Evolutionary conservation across 2,329 filamentous ascomycete species (phyloP).

Genomic region (Colletotrichum lentis): DNA sequence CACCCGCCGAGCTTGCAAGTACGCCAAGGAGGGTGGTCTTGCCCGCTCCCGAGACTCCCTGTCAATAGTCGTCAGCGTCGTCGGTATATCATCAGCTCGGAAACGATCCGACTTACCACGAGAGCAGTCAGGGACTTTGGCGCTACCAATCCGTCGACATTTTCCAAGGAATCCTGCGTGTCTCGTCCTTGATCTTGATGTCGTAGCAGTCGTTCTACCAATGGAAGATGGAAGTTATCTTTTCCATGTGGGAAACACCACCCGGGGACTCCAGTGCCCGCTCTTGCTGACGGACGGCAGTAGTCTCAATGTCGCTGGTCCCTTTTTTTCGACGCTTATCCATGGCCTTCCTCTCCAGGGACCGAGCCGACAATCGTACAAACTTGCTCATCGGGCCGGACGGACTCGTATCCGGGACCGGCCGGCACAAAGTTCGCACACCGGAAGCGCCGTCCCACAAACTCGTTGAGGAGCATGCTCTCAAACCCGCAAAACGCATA

Average conservation of each 20-base stretch:
- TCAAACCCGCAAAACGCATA: constrained; percentile 69
- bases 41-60: constrained; percentile 32
- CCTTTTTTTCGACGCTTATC: neutral
- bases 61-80: constrained; percentile 40
- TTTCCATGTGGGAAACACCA: constrained; percentile 36
- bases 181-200: constrained; percentile 69
- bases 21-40: constrained; percentile 66
- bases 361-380: constrained; percentile 57
- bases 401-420: constrained; percentile 35
- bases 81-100: constrained; percentile 44
- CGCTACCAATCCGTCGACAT: constrained; percentile 75
- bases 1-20: constrained; percentile 69
- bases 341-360: constrained; percentile 50
- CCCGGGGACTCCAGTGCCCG: neutral
- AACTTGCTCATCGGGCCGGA: constrained; percentile 43
- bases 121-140: constrained; percentile 72
- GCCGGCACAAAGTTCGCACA: constrained; percentile 39
- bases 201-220: constrained; percentile 75
- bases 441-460: constrained; percentile 58
- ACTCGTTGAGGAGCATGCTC: constrained; percentile 71
- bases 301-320: neutral
- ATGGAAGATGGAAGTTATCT: constrained; percentile 71
- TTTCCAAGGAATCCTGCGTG: constrained; percentile 68
- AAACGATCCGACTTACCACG: constrained; percentile 61
- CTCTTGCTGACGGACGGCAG: neutral